Conservation (phyloP, 768 basidiomycete genomes). For the Phanerochaete sordida region DNA sequence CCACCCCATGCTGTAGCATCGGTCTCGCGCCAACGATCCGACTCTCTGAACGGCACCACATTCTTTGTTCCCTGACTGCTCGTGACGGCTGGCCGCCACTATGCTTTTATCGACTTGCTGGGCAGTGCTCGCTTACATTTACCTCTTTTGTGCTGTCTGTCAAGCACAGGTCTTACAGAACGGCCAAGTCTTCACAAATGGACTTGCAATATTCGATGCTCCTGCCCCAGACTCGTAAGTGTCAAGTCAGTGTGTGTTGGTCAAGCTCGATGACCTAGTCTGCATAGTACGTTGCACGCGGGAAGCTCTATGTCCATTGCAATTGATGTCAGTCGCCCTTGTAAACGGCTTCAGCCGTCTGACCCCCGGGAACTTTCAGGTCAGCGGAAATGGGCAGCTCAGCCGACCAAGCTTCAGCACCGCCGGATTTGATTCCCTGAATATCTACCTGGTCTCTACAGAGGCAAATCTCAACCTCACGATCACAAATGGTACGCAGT, state of each 20-base stretch:
- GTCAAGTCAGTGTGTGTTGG: background rate
- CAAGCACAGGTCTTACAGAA: slow-evolving; percentile 15
- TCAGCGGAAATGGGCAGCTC: slow-evolving; percentile 40
- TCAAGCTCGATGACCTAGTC: background rate
- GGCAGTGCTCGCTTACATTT: background rate
- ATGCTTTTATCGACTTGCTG: background rate
- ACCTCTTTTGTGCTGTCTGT: background rate
- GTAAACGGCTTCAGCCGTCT: background rate
- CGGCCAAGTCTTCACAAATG: slow-evolving; percentile 25
- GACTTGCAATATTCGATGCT: slow-evolving; percentile 25
- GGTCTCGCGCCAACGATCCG: too few species aligned
- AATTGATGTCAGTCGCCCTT: slow-evolving; percentile 25
- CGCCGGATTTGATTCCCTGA: slow-evolving; percentile 26
- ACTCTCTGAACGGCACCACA: too few species aligned
- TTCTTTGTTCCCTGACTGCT: background rate
- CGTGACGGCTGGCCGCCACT: background rate
- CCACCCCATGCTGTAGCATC: too few species aligned
- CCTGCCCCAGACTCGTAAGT: slow-evolving; percentile 11
- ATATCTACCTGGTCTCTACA: slow-evolving; percentile 42
- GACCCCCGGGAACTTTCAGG: slow-evolving; percentile 6
- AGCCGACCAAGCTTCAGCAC: slow-evolving; percentile 21
- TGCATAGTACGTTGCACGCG: slow-evolving; percentile 20
- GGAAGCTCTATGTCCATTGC: slow-evolving; percentile 25
- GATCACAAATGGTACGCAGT: slow-evolving; percentile 31
- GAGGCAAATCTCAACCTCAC: slow-evolving; percentile 36